Base-by-base conservation (phyloP, 2,329 filamentous ascomycete genomes). In the Metarhizium sp. region DNA sequence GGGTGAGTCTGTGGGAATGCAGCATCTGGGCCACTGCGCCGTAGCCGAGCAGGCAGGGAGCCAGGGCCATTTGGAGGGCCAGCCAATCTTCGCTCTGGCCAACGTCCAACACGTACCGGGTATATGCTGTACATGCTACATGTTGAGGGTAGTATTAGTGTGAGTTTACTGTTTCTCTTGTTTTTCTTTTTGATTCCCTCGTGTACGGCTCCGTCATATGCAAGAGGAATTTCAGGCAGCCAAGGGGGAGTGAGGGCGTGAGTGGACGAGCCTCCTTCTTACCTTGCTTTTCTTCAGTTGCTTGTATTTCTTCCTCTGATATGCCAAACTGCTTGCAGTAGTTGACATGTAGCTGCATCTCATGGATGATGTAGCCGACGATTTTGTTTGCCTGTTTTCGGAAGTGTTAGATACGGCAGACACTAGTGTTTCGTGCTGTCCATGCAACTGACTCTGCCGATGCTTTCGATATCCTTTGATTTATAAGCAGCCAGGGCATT, bases 11-110 rank as follows among this genome's bases (percentile, higher is more conserved):
- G 58, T 88, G 84, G 14, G 75, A 75, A 62, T 84, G 78, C 3
- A 96, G 76, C 63, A 89, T 80, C 63, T 79, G 78, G 6, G 89
- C 92, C 57, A 95, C 88, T 55, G 82, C 82, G 10, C 86, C 86
- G 68, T 97, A 96, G 46, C 92, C 92, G n/a, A 96, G 79, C 36
- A 96, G 76, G 67, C 92, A 96, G 0, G 92, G 91, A 14, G 92
- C 84, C 54, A 96, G 78, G 4, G 90, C 86, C 59, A 96, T 76
- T 65, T 96, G 90, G 10, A 97, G 79, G 4, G 86, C 91, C 48
- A 96, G 77, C 85, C 87, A 95, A 73, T 96, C 91, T 66, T 94
- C 84, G 2, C 87, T 90, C 62, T 90, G 84, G 6, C 92, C 92
- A 20, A 96, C 79, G 64, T 97, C 92, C 54, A 96, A 83, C 30